A percentile compares a stretch with the other conserved stretches of the same genome.
Evolutionary conservation across 2,329 filamentous ascomycete genomes (phyloP).

Genomic region (Phialemonium atrogriseum): DNA sequence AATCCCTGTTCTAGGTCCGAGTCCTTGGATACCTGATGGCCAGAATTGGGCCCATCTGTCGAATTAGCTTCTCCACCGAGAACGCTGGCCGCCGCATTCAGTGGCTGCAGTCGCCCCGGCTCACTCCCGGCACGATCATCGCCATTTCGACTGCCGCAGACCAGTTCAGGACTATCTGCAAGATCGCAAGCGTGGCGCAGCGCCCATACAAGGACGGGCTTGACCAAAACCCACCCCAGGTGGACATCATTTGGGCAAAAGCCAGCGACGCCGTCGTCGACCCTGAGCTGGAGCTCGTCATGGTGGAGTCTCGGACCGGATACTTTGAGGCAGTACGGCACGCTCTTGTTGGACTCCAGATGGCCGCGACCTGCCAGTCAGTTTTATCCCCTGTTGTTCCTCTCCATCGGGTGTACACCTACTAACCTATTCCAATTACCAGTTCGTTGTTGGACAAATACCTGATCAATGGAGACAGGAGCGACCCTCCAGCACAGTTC

Average conservation of each 20-base stretch:
- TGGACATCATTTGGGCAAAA: slow-evolving; percentile 67
- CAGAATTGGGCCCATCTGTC: slow-evolving; percentile 52
- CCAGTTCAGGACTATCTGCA: slow-evolving; percentile 55
- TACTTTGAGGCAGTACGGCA: slow-evolving; percentile 75
- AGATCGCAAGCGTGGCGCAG: slow-evolving; percentile 65
- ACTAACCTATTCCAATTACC: too few species aligned
- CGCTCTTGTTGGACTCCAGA: slow-evolving; percentile 63
- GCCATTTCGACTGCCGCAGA: slow-evolving; percentile 46
- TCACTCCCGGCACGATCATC: slow-evolving; percentile 45
- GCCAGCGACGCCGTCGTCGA: slow-evolving; percentile 56
- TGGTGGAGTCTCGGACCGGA: slow-evolving; percentile 66
- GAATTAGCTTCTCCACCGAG: slow-evolving; percentile 62
- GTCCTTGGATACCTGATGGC: slow-evolving; percentile 58
- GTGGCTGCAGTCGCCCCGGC: slow-evolving; percentile 48
- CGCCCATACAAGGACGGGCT: slow-evolving; percentile 53
- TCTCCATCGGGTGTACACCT: too few species aligned
- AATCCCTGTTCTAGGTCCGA: slow-evolving; percentile 44
- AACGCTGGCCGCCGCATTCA: slow-evolving; percentile 57
- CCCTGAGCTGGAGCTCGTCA: slow-evolving; percentile 60
- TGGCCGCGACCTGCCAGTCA: slow-evolving; percentile 35
- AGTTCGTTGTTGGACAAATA: slow-evolving; percentile 56
- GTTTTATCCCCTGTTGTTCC: slow-evolving; percentile 6
- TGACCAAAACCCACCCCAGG: slow-evolving; percentile 56
- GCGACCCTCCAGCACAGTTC: slow-evolving; percentile 20
- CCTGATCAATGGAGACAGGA: slow-evolving; percentile 38